Evolutionary conservation across 495 filamentous ascomycete genomes (phyloP).

Genomic region (Trichocladium antarcticum): DNA sequence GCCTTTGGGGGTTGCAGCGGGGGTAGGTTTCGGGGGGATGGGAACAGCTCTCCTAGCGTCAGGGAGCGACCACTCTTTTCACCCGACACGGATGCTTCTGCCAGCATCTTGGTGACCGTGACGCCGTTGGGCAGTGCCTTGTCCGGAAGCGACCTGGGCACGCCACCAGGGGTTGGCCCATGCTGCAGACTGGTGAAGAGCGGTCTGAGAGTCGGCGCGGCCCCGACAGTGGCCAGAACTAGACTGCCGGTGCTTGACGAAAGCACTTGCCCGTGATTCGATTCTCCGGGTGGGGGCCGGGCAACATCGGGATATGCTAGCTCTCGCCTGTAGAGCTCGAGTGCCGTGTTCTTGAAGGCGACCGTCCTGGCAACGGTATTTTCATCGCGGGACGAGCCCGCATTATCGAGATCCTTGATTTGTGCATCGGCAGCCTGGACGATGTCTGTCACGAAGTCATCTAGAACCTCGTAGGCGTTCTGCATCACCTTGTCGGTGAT

Average conservation of each 20-base stretch:
- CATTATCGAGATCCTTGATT: conserved; percentile 29
- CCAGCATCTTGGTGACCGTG: conserved; percentile 54
- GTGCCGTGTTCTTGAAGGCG: conserved; percentile 33
- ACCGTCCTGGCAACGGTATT: conserved; percentile 28
- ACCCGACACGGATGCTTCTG: conserved; percentile 26
- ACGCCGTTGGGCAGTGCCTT: conserved; percentile 62
- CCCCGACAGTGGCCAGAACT: conserved; percentile 61
- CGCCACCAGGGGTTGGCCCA: conserved; percentile 24
- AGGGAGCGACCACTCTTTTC: conserved; percentile 40
- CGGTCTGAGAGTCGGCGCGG: conserved; percentile 59
- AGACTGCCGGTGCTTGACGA: conserved; percentile 33
- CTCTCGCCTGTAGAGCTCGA: conserved; percentile 33
- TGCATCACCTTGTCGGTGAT: conserved; percentile 38
- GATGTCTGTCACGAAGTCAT: conserved; percentile 38
- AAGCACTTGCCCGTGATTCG: conserved; percentile 7
- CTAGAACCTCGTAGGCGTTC: conserved; percentile 34
- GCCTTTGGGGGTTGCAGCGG: conserved; percentile 61
- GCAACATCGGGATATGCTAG: conserved; percentile 29
- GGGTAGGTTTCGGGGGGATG: conserved; percentile 54
- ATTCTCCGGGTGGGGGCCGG: conserved; percentile 7
- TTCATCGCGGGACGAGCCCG: conserved; percentile 19
- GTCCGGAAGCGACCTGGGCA: conserved; percentile 45
- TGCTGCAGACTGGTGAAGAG: conserved; percentile 68
- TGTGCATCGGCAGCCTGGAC: conserved; percentile 29
- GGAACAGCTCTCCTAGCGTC: conserved; percentile 74